Percentiles rank a stretch among this genome's conserved stretches.
Evolutionary conservation across 257 asterid genomes (phyloP).

Genomic region (Cruciata laevipes): DNA sequence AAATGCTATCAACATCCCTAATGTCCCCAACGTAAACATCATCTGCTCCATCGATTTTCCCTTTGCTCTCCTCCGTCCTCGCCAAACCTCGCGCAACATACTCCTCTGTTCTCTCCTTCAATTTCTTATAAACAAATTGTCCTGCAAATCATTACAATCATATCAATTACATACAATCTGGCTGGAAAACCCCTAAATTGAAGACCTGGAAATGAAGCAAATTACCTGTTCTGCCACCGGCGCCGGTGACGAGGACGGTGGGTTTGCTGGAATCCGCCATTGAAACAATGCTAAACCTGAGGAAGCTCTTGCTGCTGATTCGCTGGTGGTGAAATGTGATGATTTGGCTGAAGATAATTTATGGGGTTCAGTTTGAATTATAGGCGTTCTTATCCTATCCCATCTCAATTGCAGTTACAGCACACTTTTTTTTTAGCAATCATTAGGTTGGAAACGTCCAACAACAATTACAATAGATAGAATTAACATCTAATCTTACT

Average conservation of each 20-base stretch:
- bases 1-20: constrained; percentile 47
- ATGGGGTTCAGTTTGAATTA: constrained; percentile 17
- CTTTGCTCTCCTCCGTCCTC: constrained; percentile 86
- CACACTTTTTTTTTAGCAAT: no score
- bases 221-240: constrained; percentile 92
- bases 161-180: no score
- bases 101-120: constrained; percentile 66
- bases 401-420: no score
- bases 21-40: constrained; percentile 79
- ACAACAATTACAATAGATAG: no score
- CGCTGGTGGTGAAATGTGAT: not conserved
- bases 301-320: constrained; percentile 7
- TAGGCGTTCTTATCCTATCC: no score
- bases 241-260: constrained; percentile 93
- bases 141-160: constrained; percentile 34
- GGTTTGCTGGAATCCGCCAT: constrained; percentile 53
- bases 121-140: constrained; percentile 77
- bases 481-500: no score
- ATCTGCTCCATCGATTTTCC: constrained; percentile 66
- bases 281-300: constrained; percentile 33
- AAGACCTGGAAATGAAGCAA: not conserved
- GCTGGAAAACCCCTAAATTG: not conserved
- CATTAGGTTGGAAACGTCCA: no score
- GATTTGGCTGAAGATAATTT: constrained; percentile 16
- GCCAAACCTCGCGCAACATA: constrained; percentile 65